Evolutionary conservation across 495 filamentous ascomycete species (phyloP).

Genomic region (Sporormia fimetaria): DNA sequence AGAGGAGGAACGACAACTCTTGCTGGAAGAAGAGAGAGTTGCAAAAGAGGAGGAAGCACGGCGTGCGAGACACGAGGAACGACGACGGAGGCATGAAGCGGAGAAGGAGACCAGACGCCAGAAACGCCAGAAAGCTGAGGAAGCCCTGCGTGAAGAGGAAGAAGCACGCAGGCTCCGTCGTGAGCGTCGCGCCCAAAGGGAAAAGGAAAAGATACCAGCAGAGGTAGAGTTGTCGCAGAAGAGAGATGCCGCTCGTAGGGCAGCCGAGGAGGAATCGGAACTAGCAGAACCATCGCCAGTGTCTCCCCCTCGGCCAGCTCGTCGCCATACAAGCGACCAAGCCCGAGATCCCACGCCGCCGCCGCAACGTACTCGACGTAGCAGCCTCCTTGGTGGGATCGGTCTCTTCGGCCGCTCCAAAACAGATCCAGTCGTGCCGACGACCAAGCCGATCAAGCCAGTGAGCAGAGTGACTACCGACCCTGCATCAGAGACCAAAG

Average conservation of each 20-base stretch:
- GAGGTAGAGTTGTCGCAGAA: slow-evolving; percentile 4
- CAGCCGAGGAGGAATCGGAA: slow-evolving; percentile 20
- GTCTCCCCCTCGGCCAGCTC: slow-evolving; percentile 10
- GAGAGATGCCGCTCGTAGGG: slow-evolving; percentile 23
- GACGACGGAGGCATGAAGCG: slow-evolving; percentile 6
- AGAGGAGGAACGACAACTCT: background rate
- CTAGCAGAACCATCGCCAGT: slow-evolving; percentile 10
- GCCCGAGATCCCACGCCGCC: slow-evolving; percentile 8
- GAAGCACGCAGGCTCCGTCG: slow-evolving; percentile 9
- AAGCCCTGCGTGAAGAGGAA: slow-evolving; percentile 11
- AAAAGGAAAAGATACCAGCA: slow-evolving; percentile 9
- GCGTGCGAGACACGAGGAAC: background rate
- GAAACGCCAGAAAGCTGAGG: slow-evolving; percentile 1
- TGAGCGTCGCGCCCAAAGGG: slow-evolving; percentile 7
- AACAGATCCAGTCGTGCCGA: slow-evolving; percentile 19
- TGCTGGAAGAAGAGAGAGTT: background rate
- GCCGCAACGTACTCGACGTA: slow-evolving; percentile 1
- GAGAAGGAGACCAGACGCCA: slow-evolving; percentile 1
- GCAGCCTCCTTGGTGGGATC: slow-evolving; percentile 15
- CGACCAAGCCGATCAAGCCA: slow-evolving; percentile 15
- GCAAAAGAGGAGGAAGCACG: slow-evolving; percentile 4
- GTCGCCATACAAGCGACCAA: slow-evolving; percentile 16
- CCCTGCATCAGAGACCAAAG: slow-evolving; percentile 27
- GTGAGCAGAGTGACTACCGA: slow-evolving; percentile 13
- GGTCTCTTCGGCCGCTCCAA: slow-evolving; percentile 22